Percentiles rank a stretch among this genome's conserved stretches.
phyloP scores from a whole-genome alignment of 345 rosid species.

The Zanthoxylum bungeanum region DNA sequence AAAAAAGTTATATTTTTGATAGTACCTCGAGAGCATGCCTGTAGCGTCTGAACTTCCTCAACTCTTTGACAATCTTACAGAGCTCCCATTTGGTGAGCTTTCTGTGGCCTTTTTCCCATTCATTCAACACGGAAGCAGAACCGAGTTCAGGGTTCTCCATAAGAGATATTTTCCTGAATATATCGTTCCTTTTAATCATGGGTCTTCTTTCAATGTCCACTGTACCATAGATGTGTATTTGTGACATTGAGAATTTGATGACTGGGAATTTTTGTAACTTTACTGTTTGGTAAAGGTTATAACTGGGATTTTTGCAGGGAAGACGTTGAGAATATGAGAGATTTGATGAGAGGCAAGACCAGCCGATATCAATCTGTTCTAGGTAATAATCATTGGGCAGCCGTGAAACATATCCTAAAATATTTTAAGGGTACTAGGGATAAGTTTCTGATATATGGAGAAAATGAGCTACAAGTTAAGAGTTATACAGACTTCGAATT shows the following conservation, averaged over 20 bases:
- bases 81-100: constrained; percentile 86
- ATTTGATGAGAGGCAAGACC: too few relatives aligned
- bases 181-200: constrained; percentile 63
- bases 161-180: constrained; percentile 70
- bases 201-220: constrained; percentile 75
- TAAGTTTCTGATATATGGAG: too few relatives aligned
- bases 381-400: too few relatives aligned
- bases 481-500: too few relatives aligned
- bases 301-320: too few relatives aligned
- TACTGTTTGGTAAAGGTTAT: too few relatives aligned
- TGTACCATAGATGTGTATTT: constrained; percentile 69
- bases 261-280: constrained; percentile 16
- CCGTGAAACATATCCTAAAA: too few relatives aligned
- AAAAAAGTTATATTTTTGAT: too few relatives aligned
- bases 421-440: too few relatives aligned
- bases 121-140: constrained; percentile 60
- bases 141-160: constrained; percentile 82
- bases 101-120: constrained; percentile 66
- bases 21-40: constrained; percentile 91
- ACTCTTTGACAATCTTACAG: constrained; percentile 79
- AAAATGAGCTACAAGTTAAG: too few relatives aligned
- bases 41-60: constrained; percentile 75
- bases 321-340: too few relatives aligned
- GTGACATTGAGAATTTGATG: constrained; percentile 55
- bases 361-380: too few relatives aligned